These are phyloP conservation scores for Vickermania spadyakhi DNA, from an alignment of 208 protist genomes.

Conservation along the genomic window DNA sequence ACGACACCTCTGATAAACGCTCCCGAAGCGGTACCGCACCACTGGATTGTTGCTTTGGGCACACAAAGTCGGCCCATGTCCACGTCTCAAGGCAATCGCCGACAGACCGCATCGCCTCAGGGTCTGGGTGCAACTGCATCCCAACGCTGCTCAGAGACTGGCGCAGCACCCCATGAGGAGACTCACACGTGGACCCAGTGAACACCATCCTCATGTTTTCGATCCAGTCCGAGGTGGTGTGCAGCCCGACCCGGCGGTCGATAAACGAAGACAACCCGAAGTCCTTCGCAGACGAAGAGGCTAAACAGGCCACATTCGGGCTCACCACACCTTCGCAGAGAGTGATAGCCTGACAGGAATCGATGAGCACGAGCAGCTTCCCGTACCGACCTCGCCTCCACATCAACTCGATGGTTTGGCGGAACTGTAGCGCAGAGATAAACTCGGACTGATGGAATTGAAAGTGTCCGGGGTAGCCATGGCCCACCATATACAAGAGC, in stretches of 20 bases:
- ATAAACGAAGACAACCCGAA: constrained; percentile 72
- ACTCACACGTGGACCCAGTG: constrained; percentile 51
- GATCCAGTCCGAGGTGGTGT: constrained; percentile 89
- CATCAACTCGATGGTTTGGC: constrained; percentile 95
- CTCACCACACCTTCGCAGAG: constrained; percentile 81
- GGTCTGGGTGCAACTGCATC: no score
- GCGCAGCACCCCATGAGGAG: no score
- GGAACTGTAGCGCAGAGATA: constrained; percentile 80
- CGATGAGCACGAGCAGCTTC: constrained; percentile 90
- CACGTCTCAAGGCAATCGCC: constrained; percentile 19
- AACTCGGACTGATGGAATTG: constrained; percentile 96
- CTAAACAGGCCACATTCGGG: constrained; percentile 68
- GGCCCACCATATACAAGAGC: constrained; percentile 95
- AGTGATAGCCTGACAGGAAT: constrained; percentile 95
- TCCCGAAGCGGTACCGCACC: no score
- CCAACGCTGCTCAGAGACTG: no score
- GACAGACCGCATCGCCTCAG: not conserved
- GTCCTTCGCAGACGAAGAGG: constrained; percentile 33
- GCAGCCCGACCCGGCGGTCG: constrained; percentile 66
- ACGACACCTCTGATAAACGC: no score
- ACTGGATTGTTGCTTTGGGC: no score
- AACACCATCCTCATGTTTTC: constrained; percentile 74
- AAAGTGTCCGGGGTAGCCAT: constrained; percentile 95
- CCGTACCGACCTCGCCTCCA: constrained; percentile 87
- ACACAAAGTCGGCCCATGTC: constrained; percentile 71